Base-by-base conservation (phyloP, 768 basidiomycete species). In the Boletus vinaceobasis region DNA sequence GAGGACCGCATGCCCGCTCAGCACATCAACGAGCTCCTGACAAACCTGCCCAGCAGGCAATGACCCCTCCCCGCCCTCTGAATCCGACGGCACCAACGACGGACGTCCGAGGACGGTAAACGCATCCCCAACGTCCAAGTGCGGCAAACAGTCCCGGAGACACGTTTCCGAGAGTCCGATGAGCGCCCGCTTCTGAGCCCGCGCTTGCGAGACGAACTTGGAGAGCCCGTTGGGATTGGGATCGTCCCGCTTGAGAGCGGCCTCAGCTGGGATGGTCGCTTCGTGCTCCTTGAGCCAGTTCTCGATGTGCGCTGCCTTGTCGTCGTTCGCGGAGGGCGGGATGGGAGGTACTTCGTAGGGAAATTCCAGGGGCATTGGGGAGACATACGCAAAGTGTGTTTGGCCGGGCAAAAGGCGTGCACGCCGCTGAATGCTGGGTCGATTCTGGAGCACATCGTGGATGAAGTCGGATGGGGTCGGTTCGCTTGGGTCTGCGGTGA, bases 121-220 rank as follows among this genome's bases (percentile, higher is more conserved):
- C 0, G 90, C 84, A 65, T 97, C 92, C 4, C 94, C 94, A 11
- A 93, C 86, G 53, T 96, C 88, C 19, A 98, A 76, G 59, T 85
- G 82, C 0, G 95, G 95, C 9, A 97, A 68, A 60, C 86, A 90
- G 60, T 96, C 93, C 31, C 77, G 71, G 42, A 93, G 65, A 13
- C 84, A 84, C 2, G 79, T 77, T 45, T 81, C 79, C 1, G 93
- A 85, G 17, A 98, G 60, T 5, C 84, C 92, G 17, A 97, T 76
- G 37, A 98, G 83, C 44, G 77, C 74, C 44, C 80, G 74, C 4
- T 71, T 74, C 45, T 80, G 77, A 52, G 85, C 79, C 49, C 85
- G 73, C 46, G 76, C 74, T 60, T 75, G 71, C 7, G 78, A 70
- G 43, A 73, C 73, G 57, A 82, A 80, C 61, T 81, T 82, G 52